Evolutionary conservation across 2,329 filamentous ascomycete species (phyloP).

Genomic region (Lasiodiplodia theobromae): DNA sequence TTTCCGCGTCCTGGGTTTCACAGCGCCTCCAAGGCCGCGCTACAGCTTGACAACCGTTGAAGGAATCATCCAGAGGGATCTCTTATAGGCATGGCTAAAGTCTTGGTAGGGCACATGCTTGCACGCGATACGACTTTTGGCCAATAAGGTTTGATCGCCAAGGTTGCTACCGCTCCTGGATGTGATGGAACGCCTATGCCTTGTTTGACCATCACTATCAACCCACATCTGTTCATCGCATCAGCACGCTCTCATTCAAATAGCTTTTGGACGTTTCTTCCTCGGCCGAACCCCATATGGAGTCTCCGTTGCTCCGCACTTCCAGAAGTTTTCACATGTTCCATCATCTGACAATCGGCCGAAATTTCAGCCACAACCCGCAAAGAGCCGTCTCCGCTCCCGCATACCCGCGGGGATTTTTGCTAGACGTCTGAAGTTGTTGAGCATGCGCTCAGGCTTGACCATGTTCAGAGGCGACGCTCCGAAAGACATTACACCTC

Average conservation of each 20-base stretch:
- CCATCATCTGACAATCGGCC: conserved; percentile 3
- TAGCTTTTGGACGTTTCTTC: background rate
- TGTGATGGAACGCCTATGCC: background rate
- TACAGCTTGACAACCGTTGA: too few relatives aligned
- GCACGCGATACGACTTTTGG: background rate
- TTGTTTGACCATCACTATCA: background rate
- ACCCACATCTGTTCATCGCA: background rate
- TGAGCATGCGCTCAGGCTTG: conserved; percentile 6
- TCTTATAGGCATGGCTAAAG: background rate
- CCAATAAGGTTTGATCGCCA: conserved; percentile 6
- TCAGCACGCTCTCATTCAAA: background rate
- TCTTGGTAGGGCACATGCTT: background rate
- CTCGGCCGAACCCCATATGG: background rate
- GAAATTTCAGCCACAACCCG: background rate
- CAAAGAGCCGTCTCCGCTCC: conserved; percentile 4
- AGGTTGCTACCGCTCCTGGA: conserved; percentile 4
- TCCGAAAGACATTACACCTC: background rate
- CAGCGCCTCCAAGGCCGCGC: background rate
- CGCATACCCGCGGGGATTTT: conserved; percentile 10
- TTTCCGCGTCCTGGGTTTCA: background rate
- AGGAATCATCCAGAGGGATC: background rate
- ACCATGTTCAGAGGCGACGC: background rate
- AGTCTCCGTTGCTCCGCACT: background rate
- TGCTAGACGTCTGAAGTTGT: conserved; percentile 19
- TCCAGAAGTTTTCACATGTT: conserved; percentile 8